Evolutionary conservation across 345 rosid species (phyloP).

Genomic region (Linum usitatissimum): DNA sequence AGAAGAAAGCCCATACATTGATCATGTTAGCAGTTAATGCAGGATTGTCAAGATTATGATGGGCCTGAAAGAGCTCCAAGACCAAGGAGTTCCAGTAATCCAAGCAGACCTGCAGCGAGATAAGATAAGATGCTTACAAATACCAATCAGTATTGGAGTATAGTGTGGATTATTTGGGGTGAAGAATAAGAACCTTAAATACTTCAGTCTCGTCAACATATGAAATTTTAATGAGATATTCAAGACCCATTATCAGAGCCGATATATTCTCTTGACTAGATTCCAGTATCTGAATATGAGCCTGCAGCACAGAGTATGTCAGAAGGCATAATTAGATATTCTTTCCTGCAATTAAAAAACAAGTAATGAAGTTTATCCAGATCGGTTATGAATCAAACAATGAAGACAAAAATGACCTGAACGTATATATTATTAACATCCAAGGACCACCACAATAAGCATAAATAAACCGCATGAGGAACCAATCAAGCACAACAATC

Average conservation of each 20-base stretch:
- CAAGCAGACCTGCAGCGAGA: conserved; percentile 73
- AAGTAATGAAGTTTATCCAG: not conserved
- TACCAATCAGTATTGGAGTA: not conserved
- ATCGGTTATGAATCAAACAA: not conserved
- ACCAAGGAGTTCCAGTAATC: conserved; percentile 96
- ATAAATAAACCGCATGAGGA: not conserved
- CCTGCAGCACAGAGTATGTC: conserved; percentile 30
- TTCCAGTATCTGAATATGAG: conserved; percentile 79
- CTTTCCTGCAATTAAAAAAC: too few species aligned
- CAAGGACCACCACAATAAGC: not conserved
- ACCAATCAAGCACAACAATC: too few species aligned
- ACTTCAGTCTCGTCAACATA: conserved; percentile 99
- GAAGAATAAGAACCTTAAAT: conserved; percentile 50
- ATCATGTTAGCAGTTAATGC: conserved; percentile 57
- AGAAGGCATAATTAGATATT: too few species aligned
- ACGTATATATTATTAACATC: too few species aligned
- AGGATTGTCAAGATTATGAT: conserved; percentile 71
- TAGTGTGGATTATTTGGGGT: not conserved
- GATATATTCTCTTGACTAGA: conserved; percentile 52
- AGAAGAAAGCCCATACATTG: conserved; percentile 37
- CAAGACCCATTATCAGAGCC: conserved; percentile 68
- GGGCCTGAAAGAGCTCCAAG: conserved; percentile 82
- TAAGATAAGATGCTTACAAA: not conserved
- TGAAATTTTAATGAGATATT: conserved; percentile 78
- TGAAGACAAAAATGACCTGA: not conserved